Evolutionary conservation across 2,329 filamentous ascomycete species (phyloP).

Genomic region (Colletotrichum viniferum): DNA sequence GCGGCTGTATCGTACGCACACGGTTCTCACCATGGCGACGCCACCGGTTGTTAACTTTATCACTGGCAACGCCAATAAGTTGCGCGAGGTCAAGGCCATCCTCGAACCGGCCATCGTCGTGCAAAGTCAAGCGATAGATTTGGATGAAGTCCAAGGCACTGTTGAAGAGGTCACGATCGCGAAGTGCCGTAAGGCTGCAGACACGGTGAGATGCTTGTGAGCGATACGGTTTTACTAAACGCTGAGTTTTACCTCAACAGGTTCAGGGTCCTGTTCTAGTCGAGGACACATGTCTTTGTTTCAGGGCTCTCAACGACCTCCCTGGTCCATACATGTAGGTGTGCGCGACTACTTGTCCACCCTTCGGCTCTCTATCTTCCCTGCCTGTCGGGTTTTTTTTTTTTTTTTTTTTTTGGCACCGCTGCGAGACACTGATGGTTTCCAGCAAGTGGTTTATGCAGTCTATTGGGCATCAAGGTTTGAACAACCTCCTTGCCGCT

Average conservation of each 20-base stretch:
- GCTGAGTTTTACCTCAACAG: conserved; percentile 45
- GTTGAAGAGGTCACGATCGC: conserved; percentile 90
- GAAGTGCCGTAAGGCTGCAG: conserved; percentile 84
- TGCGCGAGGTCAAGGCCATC: conserved; percentile 87
- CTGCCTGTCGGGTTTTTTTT: background rate
- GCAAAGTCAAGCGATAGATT: conserved; percentile 75
- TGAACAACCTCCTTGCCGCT: conserved; percentile 88
- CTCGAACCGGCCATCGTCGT: conserved; percentile 77
- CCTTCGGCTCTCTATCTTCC: background rate
- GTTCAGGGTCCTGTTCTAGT: conserved; percentile 87
- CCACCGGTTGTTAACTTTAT: conserved; percentile 79
- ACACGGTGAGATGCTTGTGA: conserved; percentile 59
- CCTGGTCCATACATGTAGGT: conserved; percentile 94
- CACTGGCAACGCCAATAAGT: conserved; percentile 94
- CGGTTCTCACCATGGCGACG: conserved; percentile 41
- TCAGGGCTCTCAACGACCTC: conserved; percentile 86
- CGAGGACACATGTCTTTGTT: conserved; percentile 95
- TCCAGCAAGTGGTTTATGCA: conserved; percentile 92
- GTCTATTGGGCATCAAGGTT: conserved; percentile 78
- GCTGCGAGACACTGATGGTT: background rate
- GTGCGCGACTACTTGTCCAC: background rate
- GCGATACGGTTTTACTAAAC: background rate
- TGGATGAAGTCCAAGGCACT: conserved; percentile 89
- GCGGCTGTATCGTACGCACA: background rate
- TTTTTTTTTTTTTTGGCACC: background rate